A percentile compares a stretch with the other conserved stretches of the same genome.
These are phyloP conservation scores for Babjeviella inositovora DNA, from an alignment of 805 yeast genomes.

Conservation along the genomic window DNA sequence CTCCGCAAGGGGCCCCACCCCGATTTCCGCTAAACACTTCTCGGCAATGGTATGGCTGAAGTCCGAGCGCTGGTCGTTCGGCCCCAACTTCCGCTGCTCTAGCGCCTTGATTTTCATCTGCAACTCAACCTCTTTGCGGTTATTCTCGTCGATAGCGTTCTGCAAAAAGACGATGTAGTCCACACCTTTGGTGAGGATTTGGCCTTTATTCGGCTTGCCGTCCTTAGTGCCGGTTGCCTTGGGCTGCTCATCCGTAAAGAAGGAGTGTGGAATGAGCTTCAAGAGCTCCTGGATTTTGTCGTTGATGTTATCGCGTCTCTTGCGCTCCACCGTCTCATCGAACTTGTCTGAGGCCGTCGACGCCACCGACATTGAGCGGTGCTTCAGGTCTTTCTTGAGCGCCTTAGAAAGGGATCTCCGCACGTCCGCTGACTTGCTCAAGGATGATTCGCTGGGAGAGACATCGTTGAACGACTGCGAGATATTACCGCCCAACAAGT, in stretches of 20 bases:
- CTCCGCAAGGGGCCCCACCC: slow-evolving; percentile 70
- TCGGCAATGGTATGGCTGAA: slow-evolving; percentile 66
- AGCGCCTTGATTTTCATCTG: slow-evolving; percentile 40
- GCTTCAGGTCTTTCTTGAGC: no score
- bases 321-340: no score
- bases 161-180: slow-evolving; percentile 57
- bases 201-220: slow-evolving; percentile 79
- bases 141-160: slow-evolving; percentile 60
- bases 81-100: slow-evolving; percentile 23
- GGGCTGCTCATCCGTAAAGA: background rate
- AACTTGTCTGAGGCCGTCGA: no score
- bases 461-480: no score
- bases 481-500: no score
- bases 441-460: no score
- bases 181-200: slow-evolving; percentile 58
- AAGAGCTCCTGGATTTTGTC: no score
- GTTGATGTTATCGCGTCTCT: no score
- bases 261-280: background rate
- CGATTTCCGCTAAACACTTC: slow-evolving; percentile 55
- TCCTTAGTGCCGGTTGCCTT: slow-evolving; percentile 59
- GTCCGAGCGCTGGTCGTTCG: slow-evolving; percentile 18
- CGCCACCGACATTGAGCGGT: no score
- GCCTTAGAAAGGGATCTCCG: no score
- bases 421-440: no score
- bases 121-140: slow-evolving; percentile 65